Percentiles rank a stretch among this genome's conserved stretches.
phyloP scores from a whole-genome alignment of 345 rosid species.

The Hibiscus mutabilis region DNA sequence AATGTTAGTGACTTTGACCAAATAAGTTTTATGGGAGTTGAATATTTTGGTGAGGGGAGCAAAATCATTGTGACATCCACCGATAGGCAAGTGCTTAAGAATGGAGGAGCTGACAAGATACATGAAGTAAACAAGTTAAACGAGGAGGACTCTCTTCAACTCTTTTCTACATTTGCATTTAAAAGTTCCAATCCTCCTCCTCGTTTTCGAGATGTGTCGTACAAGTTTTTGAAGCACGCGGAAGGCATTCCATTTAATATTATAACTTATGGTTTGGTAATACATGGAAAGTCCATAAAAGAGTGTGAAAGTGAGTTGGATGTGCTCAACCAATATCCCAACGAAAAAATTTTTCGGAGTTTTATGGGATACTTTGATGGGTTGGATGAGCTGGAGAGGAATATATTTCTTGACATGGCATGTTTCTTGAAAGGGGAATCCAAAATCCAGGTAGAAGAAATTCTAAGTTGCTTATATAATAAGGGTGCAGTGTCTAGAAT shows the following conservation, averaged over 20 bases:
- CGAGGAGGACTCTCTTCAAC: background rate
- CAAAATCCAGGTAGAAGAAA: background rate
- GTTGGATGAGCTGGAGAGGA: background rate
- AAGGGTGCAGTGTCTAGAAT: background rate
- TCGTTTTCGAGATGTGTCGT: background rate
- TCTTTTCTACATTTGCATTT: background rate
- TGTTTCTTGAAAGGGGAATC: background rate
- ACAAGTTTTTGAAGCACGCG: background rate
- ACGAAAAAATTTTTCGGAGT: background rate
- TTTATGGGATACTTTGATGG: background rate
- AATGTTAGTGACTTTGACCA: background rate
- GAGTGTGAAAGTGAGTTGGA: background rate
- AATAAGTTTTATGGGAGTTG: background rate
- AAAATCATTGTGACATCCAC: background rate
- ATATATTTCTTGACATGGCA: background rate
- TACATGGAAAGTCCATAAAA: background rate
- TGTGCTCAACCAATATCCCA: background rate
- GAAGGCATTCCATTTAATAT: background rate
- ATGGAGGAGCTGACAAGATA: background rate
- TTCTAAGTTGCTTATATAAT: background rate
- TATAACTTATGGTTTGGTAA: background rate
- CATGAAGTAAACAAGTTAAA: background rate
- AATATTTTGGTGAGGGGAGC: background rate
- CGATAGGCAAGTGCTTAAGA: background rate
- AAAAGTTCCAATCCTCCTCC: background rate